Conservation (phyloP, 2,329 filamentous ascomycete species). For the Fusarium heterosporum region DNA sequence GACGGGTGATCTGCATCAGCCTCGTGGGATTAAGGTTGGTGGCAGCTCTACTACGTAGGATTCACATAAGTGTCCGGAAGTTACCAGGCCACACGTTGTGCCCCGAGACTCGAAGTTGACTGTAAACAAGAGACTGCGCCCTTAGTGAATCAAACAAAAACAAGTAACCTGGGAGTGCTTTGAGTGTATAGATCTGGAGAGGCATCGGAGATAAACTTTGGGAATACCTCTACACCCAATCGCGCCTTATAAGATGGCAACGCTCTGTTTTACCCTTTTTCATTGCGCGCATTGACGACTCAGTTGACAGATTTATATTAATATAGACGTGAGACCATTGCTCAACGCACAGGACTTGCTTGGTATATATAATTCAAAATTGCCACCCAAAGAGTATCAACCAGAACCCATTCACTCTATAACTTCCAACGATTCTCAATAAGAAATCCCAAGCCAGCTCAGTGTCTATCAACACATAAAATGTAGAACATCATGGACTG, state of each 20-base stretch:
- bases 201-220: neutral
- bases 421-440: neutral
- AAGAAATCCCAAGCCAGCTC: neutral
- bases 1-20: neutral
- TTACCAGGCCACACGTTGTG: neutral
- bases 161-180: neutral
- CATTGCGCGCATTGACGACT: neutral
- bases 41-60: neutral
- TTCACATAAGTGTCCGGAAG: neutral
- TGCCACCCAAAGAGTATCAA: neutral
- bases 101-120: neutral
- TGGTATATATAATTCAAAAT: slow-evolving; percentile 1
- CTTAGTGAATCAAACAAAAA: neutral
- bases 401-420: neutral
- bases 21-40: neutral
- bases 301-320: neutral
- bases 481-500: neutral
- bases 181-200: neutral
- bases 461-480: neutral
- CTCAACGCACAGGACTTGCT: neutral
- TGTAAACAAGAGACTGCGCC: neutral
- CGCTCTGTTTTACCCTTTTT: no score
- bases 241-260: neutral
- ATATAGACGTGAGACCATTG: neutral
- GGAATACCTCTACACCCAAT: neutral